Percentiles rank a stretch among this genome's conserved stretches.
Evolutionary conservation across 2,329 filamentous ascomycete species (phyloP).

Genomic region (Monosporascus sp.): DNA sequence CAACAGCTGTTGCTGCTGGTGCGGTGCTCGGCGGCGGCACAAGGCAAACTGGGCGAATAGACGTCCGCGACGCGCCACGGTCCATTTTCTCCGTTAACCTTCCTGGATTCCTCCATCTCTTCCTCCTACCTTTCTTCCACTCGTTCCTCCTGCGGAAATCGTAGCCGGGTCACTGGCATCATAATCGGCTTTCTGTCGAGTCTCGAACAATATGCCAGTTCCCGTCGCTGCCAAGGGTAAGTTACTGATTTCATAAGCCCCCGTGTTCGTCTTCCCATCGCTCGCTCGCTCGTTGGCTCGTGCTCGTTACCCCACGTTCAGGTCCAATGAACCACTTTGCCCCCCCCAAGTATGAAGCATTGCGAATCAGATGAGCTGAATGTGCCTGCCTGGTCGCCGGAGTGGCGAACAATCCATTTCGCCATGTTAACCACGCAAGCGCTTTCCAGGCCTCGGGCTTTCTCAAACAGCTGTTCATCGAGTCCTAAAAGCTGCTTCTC

Average conservation of each 20-base stretch:
- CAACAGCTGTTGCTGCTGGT: not conserved
- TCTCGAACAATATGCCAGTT: constrained; percentile 27
- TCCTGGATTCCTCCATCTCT: not conserved
- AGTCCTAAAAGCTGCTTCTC: not conserved
- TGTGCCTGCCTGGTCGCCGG: constrained; percentile 16
- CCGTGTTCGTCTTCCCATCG: no score
- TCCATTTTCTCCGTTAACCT: not conserved
- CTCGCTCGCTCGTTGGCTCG: not conserved
- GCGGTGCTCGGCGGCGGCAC: not conserved
- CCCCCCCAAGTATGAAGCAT: constrained; percentile 2
- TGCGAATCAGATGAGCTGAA: constrained; percentile 16
- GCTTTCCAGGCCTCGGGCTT: not conserved
- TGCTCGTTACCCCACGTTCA: constrained; percentile 18
- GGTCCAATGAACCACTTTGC: not conserved
- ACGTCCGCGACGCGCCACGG: not conserved
- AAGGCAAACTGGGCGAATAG: not conserved
- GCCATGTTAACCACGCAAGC: constrained; percentile 16
- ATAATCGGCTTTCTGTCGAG: not conserved
- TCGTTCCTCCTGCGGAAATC: not conserved
- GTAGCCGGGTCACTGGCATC: not conserved
- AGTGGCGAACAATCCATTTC: constrained; percentile 15
- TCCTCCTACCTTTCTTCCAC: not conserved
- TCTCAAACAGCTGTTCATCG: not conserved
- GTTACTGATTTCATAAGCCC: constrained; percentile 7
- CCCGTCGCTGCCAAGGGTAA: constrained; percentile 34